Evolutionary conservation across 179 eudicot genomes (phyloP), one percentile per base, ranked within the genome.

Genomic region (Drosera spatulata): DNA sequence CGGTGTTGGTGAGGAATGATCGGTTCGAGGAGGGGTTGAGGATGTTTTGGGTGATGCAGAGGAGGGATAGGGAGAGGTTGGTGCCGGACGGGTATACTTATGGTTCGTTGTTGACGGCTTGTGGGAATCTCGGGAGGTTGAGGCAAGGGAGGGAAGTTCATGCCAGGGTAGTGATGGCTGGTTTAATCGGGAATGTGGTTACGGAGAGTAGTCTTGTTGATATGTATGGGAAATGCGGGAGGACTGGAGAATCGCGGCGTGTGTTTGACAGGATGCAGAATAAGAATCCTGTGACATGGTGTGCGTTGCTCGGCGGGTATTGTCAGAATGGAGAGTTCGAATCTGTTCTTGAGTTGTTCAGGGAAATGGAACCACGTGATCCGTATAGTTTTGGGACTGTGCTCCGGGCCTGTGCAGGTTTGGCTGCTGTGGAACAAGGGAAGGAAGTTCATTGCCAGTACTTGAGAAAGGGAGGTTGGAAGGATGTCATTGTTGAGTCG

Each of bases 1-100:
- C 97, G 0, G 78, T 77, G 0, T 75, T 77, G n/a, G 76, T 82
- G 0, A 84, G 78, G 80, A 84, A 74, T 60, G 95, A 87, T 68
- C 49, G 71, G 72, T 89, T 69, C 67, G 70, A 55, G 12, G 78
- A 84, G 52, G 97, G 82, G 3, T 67, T 89, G 55, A 50, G 59
- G 11, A 73, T 84, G 48, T 89, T 87, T 60, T 61, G 66, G 62
- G 10, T 14, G 54, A 84, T 82, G 95, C 75, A 68, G 47, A 79
- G 80, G 70, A 64, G 66, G 5, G 43, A 39, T 65, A 22, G 1
- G 33, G 33, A 22, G 33, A 71, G 79, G 61, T 65, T 84, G 54
- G 46, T 67, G 14, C 66, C 77, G 0, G 81, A 77, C 46, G 78
- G 69, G 14, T 77, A 64, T 62, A 77, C 78, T 2, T 77, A 73